Base-by-base conservation (phyloP, 2,329 filamentous ascomycete species). In the Onygenales sp. region DNA sequence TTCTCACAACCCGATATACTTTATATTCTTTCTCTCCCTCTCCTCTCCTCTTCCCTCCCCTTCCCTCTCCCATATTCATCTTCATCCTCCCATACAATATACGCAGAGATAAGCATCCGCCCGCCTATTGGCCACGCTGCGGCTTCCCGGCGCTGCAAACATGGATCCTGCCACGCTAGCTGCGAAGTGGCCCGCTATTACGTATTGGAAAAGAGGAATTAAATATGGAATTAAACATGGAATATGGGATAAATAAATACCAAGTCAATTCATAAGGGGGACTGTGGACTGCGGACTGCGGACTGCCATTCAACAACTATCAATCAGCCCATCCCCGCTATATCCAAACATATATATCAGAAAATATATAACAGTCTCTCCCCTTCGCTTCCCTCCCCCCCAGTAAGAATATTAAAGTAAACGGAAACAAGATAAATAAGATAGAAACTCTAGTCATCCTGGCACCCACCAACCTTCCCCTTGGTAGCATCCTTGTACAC, bases 61-160 rank as follows among this genome's bases (percentile, higher is more conserved):
- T 39, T 39, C 36, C 36, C 36, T 39, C 7, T 37, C 34, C 13
- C 36, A 39, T 9, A 43, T 27, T 9, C 31, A 4, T 6, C 27
- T 8, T n/a, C 27, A 47, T 37, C 2, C n/a, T 6, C 3, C 31
- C 13, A 7, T 17, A 13, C 5, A 27, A 34, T 34, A 21, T 13
- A 36, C 14, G 14, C 36, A 51, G 39, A 51, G 48, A 51, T 51
- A 51, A 51, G 48, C 48, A 42, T 42, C 13, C 34, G 10, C 21
- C 31, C 3, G n/a, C 17, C n/a, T 10, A 51, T 51, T 51, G 48
- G 48, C 48, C 17, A 17, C 11, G 11, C 10, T 11, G 14, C 37
- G 11, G 14, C 37, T 11, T 40, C 14, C 14, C 14, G 11, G 37
- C 37, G 37, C 37, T 40, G 37, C 21, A 27, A 27, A 27, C 21